Evolutionary conservation across 2,329 filamentous ascomycete genomes (phyloP).

Genomic region (Fusarium tuaranense): DNA sequence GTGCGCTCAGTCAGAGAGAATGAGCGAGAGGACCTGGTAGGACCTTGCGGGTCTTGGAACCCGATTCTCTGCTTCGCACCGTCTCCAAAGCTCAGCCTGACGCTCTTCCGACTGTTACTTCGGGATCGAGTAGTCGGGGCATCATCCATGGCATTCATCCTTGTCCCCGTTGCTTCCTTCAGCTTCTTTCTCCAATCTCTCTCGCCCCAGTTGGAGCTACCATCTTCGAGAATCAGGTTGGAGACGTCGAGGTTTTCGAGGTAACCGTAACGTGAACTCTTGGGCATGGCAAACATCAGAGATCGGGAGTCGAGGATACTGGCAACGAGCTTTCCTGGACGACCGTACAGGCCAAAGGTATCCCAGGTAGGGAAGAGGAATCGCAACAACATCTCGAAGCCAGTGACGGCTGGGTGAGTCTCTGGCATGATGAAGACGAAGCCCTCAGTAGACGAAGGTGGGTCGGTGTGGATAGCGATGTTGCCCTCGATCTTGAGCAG

Average conservation of each 20-base stretch:
- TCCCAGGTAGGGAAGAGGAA: conserved; percentile 96
- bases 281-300: conserved; percentile 98
- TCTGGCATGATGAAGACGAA: conserved; percentile 99
- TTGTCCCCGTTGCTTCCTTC: conserved; percentile 86
- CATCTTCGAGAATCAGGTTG: conserved; percentile 80
- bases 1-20: conserved; percentile 57
- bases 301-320: conserved; percentile 89
- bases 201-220: conserved; percentile 83
- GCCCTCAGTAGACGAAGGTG: conserved; percentile 84
- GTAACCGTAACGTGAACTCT: conserved; percentile 88
- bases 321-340: conserved; percentile 86
- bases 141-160: conserved; percentile 76
- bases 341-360: conserved; percentile 90
- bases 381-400: conserved; percentile 94
- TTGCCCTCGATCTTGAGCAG: conserved; percentile 93
- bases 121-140: conserved; percentile 57
- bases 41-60: conserved; percentile 67
- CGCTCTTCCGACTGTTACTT: conserved; percentile 69
- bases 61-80: conserved; percentile 59
- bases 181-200: conserved; percentile 89
- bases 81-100: conserved; percentile 63
- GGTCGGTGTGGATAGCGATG: conserved; percentile 86
- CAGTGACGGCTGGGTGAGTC: conserved; percentile 87
- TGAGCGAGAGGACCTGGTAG: conserved; percentile 65
- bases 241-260: conserved; percentile 89